Evolutionary conservation across 73 alveolate species (phyloP), one percentile per base, ranked within the genome.

Genomic region (Effrenium voratum): DNA sequence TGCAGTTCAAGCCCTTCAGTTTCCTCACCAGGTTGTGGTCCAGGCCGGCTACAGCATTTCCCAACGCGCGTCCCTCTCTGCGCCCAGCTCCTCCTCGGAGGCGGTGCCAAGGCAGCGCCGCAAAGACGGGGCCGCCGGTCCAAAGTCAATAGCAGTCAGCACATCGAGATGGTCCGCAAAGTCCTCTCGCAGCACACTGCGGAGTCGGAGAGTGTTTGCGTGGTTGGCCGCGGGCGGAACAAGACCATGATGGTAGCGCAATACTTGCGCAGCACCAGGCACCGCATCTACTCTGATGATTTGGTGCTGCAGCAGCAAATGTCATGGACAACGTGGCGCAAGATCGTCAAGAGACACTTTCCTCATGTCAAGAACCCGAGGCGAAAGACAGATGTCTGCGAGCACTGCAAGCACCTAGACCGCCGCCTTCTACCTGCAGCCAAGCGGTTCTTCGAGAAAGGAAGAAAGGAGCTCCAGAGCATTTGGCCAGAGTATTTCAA

Each of bases 331-430:
- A 60, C 15, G 5, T 85, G 52, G 19, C 94, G 57, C 44, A 57
- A 81, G 32, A 36, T 85, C 52, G 44, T 85, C 59, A 49, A 47
- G 8, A 6, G 13, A 5, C 45, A 38, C 41, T 85, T 85, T 44
- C 94, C 94, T 30, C 60, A 85, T 26, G 47, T 85, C 81, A 55
- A 59, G n/a, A 85, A 85, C 46, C 94, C 94, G 1, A 34, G 94
- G 80, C 94, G 81, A 0, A 41, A n/a, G 44, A 85, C 94, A 8
- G 94, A 85, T 12, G 46, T 85, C 30, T 85, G 94, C 47, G 4
- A 10, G 5, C 94, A 85, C 16, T 85, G 94, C 94, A 85, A 85
- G 24, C 80, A 55, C 30, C 32, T 57, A 24, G 81, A 85, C 16
- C 34, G 41, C 26, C 30, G 41, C 44, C 1, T 85, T 3, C 22